Percentiles rank a stretch among this genome's conserved stretches.
Evolutionary conservation across 805 yeast species (phyloP).

Genomic region (Kluyveromyces aestuarii): DNA sequence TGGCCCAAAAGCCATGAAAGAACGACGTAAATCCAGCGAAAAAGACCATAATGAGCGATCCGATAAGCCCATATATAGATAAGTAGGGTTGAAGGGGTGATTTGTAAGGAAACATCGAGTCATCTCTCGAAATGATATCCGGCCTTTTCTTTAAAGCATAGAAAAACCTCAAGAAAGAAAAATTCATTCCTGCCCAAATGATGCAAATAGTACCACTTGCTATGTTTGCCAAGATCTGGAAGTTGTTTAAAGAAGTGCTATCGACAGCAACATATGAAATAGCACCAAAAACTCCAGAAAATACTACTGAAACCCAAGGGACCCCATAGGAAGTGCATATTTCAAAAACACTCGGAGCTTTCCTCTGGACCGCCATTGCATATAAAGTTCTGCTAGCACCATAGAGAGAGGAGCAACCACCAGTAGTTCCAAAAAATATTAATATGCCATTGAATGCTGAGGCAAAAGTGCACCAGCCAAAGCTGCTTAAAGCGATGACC

Average conservation of each 20-base stretch:
- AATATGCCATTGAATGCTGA: conserved; percentile 43
- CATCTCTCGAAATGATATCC: conserved; percentile 56
- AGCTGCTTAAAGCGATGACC: conserved; percentile 45
- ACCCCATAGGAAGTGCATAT: conserved; percentile 57
- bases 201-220: conserved; percentile 68
- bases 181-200: conserved; percentile 70
- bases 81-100: conserved; percentile 64
- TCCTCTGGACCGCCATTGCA: conserved; percentile 43
- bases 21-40: conserved; percentile 59
- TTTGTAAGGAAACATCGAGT: conserved; percentile 55
- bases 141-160: conserved; percentile 52
- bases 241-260: conserved; percentile 48
- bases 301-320: conserved; percentile 61
- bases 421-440: conserved; percentile 46
- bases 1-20: conserved; percentile 48
- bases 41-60: conserved; percentile 41
- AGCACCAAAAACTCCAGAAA: conserved; percentile 52
- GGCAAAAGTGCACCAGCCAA: conserved; percentile 43
- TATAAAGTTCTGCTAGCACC: conserved; percentile 55
- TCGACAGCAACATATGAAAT: conserved; percentile 54
- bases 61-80: conserved; percentile 53
- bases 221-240: conserved; percentile 56
- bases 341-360: conserved; percentile 55
- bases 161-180: conserved; percentile 55
- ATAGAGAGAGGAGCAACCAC: conserved; percentile 48